Percentiles rank a stretch among this genome's conserved stretches.
Evolutionary conservation across 2,329 filamentous ascomycete genomes (phyloP).

Genomic region (Venturia aucupariae): DNA sequence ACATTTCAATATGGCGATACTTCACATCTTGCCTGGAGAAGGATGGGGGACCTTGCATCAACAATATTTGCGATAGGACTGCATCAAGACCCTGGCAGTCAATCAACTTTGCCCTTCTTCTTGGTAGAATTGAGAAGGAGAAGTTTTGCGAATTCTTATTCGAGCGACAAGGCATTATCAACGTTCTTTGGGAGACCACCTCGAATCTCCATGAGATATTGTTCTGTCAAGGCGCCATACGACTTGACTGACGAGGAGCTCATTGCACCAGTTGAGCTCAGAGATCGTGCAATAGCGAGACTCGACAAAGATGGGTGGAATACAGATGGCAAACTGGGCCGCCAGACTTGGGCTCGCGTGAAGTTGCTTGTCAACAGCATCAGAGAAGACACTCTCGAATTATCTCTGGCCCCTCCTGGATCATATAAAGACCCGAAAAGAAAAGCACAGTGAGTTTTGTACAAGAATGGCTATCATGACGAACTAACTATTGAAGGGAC

Average conservation of each 20-base stretch:
- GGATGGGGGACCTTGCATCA: conserved; percentile 23
- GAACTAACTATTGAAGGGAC: not conserved
- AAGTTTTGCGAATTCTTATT: conserved; percentile 25
- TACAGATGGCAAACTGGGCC: conserved; percentile 33
- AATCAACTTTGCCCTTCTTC: conserved; percentile 28
- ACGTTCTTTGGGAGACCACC: conserved; percentile 49
- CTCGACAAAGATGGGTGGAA: conserved; percentile 47
- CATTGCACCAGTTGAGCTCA: conserved; percentile 34
- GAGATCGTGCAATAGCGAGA: conserved; percentile 29
- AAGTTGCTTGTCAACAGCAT: conserved; percentile 41
- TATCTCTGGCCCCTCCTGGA: conserved; percentile 38
- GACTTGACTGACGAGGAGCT: conserved; percentile 45
- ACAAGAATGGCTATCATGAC: not conserved
- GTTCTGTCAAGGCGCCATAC: conserved; percentile 43
- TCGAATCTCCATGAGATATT: conserved; percentile 43
- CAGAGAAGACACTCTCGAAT: conserved; percentile 50
- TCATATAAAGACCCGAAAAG: not conserved
- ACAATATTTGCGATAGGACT: conserved; percentile 29
- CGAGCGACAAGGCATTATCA: conserved; percentile 41
- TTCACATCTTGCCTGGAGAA: conserved; percentile 24
- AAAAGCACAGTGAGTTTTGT: conserved; percentile 3
- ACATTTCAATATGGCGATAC: conserved; percentile 13
- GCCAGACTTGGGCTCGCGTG: conserved; percentile 39
- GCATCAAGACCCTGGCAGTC: conserved; percentile 26
- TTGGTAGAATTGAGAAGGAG: conserved; percentile 28